Evolutionary conservation across 2,329 filamentous ascomycete genomes (phyloP), one percentile per base, ranked within the genome.

Genomic region (Talaromyces sp.): DNA sequence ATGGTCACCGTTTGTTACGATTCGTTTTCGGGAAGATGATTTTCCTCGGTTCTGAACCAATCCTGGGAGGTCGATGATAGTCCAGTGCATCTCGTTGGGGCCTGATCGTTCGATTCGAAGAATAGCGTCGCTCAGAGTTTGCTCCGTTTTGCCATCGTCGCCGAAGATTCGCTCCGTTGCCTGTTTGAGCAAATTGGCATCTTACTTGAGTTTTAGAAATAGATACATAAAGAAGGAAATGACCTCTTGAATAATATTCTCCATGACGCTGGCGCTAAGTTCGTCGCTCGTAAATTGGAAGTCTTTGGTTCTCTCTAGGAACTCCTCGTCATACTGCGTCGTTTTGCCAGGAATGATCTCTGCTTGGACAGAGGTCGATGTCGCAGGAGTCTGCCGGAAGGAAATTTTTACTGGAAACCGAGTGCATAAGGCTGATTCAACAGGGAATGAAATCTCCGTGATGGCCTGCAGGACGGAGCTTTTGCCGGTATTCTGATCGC

Each of bases 401-500:
- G 83, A 76, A 60, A 87, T 82, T 68, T 86, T 84, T 25, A 84
- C 86, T 2, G 84, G 81, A 64, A 86, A 88, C n/a, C 85, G 78
- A 0, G 86, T 88, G 66, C 86, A 88, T 2, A 86, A 79, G 50
- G 81, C 84, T 52, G 84, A 83, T 65, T 84, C 83, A 60, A 82
- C 77, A 0, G 85, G 86, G 56, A 89, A 88, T 0, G 80, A 80
- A 1, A 89, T 82, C 14, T 82, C 80, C 0, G 85, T 84, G 54
- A 89, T 84, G 0, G 86, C 86, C 65, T 88, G 83, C 0, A 89
- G 79, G 0, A 88, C 84, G 0, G 84, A 88, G 18, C 82, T 86
- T 69, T 89, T 89, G 4, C 86, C 86, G 0, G 82, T 81, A 0
- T 82, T 86, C 62, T 86, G 84, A 61, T 86, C 82, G 5, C 86